Evolutionary conservation across 495 filamentous ascomycete species (phyloP).

Genomic region (Trichoderma reesei): DNA sequence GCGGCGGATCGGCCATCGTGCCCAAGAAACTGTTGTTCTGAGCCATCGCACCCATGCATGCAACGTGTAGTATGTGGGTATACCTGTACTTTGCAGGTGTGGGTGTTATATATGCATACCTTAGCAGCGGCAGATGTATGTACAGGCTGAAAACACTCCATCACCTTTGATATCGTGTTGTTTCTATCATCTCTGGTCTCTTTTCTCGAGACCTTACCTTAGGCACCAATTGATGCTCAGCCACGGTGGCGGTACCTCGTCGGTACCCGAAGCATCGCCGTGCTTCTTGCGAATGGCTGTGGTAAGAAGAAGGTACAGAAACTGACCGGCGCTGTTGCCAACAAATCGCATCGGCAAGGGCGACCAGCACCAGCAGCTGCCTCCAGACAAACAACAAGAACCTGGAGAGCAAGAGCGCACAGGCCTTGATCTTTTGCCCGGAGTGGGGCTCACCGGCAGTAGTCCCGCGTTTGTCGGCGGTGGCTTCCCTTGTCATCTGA

Average conservation of each 20-base stretch:
- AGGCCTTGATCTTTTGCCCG: not conserved
- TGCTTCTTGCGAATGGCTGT: too few relatives aligned
- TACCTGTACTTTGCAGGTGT: not conserved
- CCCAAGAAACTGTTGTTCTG: not conserved
- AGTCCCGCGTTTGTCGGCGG: slow-evolving; percentile 4
- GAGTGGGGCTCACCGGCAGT: slow-evolving; percentile 6
- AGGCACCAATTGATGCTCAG: not conserved
- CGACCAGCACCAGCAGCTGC: not conserved
- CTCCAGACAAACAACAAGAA: not conserved
- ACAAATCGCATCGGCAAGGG: not conserved
- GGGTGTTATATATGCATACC: not conserved
- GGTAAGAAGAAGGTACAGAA: too few relatives aligned
- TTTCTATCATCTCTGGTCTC: not conserved
- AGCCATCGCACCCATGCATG: not conserved
- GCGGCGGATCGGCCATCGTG: not conserved
- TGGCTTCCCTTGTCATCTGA: not conserved
- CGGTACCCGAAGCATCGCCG: not conserved
- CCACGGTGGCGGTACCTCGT: not conserved
- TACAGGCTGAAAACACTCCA: not conserved
- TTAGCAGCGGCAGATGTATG: not conserved
- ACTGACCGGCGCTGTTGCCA: too few relatives aligned
- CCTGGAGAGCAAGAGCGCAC: not conserved
- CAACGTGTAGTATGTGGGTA: slow-evolving; percentile 6
- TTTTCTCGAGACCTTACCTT: not conserved
- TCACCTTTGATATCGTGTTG: not conserved